Conservation (phyloP, 495 filamentous ascomycete species). For the Penicillium mononematosum region DNA sequence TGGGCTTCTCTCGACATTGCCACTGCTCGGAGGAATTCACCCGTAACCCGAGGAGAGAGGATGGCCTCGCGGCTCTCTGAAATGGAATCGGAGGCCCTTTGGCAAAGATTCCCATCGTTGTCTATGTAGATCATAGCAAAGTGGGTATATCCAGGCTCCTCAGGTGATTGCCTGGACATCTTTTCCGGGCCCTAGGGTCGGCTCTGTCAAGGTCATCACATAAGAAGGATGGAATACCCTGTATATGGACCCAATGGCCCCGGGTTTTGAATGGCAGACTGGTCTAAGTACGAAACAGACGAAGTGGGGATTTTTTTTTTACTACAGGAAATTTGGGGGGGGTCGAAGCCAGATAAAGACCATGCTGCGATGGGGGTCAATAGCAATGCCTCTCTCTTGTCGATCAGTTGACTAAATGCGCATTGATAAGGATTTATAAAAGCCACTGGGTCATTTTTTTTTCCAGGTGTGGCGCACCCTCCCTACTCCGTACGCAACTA, state of each 20-base stretch:
- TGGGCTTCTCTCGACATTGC: constrained; percentile 25
- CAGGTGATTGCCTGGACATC: constrained; percentile 29
- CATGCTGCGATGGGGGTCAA: neutral
- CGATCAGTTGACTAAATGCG: neutral
- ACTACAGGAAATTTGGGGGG: neutral
- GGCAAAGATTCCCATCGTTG: constrained; percentile 35
- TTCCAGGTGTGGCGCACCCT: constrained; percentile 1
- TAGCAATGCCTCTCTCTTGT: neutral
- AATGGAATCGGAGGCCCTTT: constrained; percentile 38
- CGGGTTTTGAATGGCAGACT: neutral
- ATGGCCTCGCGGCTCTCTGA: constrained; percentile 34
- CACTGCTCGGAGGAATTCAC: constrained; percentile 40
- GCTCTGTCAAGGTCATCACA: neutral
- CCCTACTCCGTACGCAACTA: neutral
- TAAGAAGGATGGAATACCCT: constrained; percentile 13
- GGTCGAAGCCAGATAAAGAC: neutral
- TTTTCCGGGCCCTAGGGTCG: constrained; percentile 19
- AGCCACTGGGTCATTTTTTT: constrained; percentile 2
- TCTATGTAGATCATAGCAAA: constrained; percentile 45
- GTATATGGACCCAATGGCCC: neutral
- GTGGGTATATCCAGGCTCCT: constrained; percentile 29
- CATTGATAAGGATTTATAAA: constrained; percentile 4
- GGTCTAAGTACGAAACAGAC: neutral
- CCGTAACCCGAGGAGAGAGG: constrained; percentile 36
- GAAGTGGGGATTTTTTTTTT: neutral